Evolutionary conservation across 306 rosid genomes (phyloP).

Genomic region (Dalbergia oliveri): DNA sequence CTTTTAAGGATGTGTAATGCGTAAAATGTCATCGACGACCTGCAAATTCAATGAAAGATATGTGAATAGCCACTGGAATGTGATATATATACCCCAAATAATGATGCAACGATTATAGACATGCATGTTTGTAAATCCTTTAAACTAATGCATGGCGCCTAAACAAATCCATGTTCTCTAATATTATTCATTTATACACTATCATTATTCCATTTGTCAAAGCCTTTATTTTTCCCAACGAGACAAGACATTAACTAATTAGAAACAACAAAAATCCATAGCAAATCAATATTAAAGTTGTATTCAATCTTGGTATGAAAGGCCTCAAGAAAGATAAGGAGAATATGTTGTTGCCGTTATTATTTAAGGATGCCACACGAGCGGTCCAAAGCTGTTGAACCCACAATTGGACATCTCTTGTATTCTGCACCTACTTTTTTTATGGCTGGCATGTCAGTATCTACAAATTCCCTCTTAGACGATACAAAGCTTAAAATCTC

Average conservation of each 20-base stretch:
- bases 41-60: conserved; percentile 30
- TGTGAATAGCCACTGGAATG: conserved; percentile 5
- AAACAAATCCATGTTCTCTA: conserved; percentile 11
- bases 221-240: not conserved
- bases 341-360: not conserved
- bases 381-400: conserved; percentile 41
- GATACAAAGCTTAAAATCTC: conserved; percentile 37
- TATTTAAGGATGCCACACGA: conserved; percentile 44
- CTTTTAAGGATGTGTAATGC: conserved; percentile 20
- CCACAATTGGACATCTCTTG: not conserved
- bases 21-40: not conserved
- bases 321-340: not conserved
- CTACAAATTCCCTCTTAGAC: conserved; percentile 43
- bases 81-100: not conserved
- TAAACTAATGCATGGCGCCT: conserved; percentile 25
- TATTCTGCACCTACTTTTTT: conserved; percentile 39
- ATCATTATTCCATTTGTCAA: not conserved
- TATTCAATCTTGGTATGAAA: conserved; percentile 16
- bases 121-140: not conserved
- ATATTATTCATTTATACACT: not conserved
- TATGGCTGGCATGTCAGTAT: conserved; percentile 54
- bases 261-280: not conserved
- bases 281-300: conserved; percentile 31
- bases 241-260: conserved; percentile 5
- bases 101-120: conserved; percentile 2